Evolutionary conservation across 495 filamentous ascomycete species (phyloP).

Genomic region (Aspergillus coremiiformis): DNA sequence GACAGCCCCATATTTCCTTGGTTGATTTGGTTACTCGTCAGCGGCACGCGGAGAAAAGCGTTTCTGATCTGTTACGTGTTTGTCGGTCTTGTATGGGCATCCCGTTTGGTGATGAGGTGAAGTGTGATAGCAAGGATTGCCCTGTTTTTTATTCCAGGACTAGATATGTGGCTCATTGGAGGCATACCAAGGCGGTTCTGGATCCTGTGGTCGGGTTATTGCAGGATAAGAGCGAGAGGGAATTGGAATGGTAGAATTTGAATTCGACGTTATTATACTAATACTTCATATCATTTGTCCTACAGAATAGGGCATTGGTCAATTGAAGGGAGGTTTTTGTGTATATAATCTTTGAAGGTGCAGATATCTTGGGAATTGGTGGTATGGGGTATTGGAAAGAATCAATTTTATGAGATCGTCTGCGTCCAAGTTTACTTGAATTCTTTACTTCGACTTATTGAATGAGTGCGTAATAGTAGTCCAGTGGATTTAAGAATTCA

Average conservation of each 20-base stretch:
- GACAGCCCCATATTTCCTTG: slow-evolving; percentile 49
- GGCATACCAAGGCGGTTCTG: slow-evolving; percentile 47
- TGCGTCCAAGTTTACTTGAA: background rate
- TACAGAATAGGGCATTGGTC: background rate
- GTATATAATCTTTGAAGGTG: background rate
- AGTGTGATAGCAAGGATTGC: slow-evolving; percentile 85
- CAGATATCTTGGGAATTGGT: background rate
- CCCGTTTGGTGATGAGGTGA: slow-evolving; percentile 64
- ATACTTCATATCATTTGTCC: too few species aligned
- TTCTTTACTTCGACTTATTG: background rate
- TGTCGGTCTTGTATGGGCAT: slow-evolving; percentile 78
- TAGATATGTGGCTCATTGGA: slow-evolving; percentile 56
- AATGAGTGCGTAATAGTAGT: too few species aligned
- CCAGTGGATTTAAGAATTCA: too few species aligned
- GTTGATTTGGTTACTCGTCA: slow-evolving; percentile 54
- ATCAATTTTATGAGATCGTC: background rate
- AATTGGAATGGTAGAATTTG: slow-evolving; percentile 36
- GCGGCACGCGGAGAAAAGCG: slow-evolving; percentile 54
- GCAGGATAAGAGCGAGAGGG: slow-evolving; percentile 36
- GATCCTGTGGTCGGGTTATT: slow-evolving; percentile 52
- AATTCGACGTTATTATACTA: too few species aligned
- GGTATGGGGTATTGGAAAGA: background rate
- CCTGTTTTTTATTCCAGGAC: slow-evolving; percentile 85
- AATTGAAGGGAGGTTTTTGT: background rate
- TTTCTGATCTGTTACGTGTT: slow-evolving; percentile 58